Base-by-base conservation (phyloP, 2,329 filamentous ascomycete species). In the Paraphoma chrysanthemicola region DNA sequence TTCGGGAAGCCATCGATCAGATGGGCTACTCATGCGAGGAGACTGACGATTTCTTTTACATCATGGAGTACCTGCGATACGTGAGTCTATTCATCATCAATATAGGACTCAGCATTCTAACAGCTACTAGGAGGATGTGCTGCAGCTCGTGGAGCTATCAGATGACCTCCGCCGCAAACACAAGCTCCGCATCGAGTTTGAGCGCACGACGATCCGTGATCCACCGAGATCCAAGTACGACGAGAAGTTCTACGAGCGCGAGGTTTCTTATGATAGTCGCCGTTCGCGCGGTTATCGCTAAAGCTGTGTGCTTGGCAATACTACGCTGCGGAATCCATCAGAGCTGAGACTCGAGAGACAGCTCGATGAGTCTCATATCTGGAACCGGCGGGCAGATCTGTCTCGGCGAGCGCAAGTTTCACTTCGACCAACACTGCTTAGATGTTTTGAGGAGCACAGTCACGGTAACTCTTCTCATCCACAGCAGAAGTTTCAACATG, bases 11-110 rank as follows among this genome's bases (percentile, higher is more conserved):
- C 16, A 91, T 98, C 62, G 89, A 96, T 66, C 83, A 90, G 68
- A 80, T 89, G 71, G 92, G 92, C 2, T 98, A 97, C 77, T 88
- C 91, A 57, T 98, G 89, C 71, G 92, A 97, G 74, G 93, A 98
- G 82, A 95, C 92, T 0, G 90, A 92, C 51, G 86, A 85, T 60
- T 96, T 92, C 78, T 98, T 91, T 78, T 98, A 97, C 77, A 87
- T 98, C 44, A 94, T 97, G 82, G 88, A 94, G 61, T 97, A 96
- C 75, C 83, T 99, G 51, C 83, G 85, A 79, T 93, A 95, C 73
- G 93, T 97, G 83, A 85, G 92, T 87, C 4, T 36, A 23, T 12
- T 6, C 39, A 8, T 17, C 18, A 3, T 11, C 16, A 6, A 1
- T 9, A 11, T n/a, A 11, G 4, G 9, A 6, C 4, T 6, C 6